These are phyloP conservation scores for Leccinum uliginosum DNA, from an alignment of 768 basidiomycete genomes.

Conservation along the genomic window DNA sequence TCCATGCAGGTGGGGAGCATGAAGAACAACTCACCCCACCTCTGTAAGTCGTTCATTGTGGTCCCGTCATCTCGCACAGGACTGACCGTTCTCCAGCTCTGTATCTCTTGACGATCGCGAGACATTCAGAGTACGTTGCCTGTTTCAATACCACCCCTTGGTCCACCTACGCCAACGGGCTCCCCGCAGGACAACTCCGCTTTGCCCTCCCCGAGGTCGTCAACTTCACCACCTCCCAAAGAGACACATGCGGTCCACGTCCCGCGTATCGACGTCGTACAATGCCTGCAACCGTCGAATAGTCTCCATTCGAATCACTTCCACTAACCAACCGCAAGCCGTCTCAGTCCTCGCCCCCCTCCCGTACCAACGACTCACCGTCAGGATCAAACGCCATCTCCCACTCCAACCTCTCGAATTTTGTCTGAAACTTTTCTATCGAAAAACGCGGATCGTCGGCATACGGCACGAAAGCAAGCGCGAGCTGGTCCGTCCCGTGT, in stretches of 20 bases:
- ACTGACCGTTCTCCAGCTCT: too few species aligned
- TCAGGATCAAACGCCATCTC: slow-evolving; percentile 45
- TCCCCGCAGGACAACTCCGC: slow-evolving; percentile 80
- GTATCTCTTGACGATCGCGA: too few species aligned
- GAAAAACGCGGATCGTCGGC: slow-evolving; percentile 44
- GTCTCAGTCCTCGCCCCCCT: too few species aligned
- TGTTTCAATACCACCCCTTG: slow-evolving; percentile 58
- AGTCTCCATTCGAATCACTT: slow-evolving; percentile 46
- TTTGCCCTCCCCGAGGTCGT: slow-evolving; percentile 58
- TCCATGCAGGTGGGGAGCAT: too few species aligned
- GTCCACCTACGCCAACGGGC: slow-evolving; percentile 61
- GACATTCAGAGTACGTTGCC: slow-evolving; percentile 70
- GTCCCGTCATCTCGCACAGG: too few species aligned
- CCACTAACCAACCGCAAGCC: slow-evolving; percentile 30
- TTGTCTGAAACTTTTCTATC: neutral
- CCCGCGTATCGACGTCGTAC: slow-evolving; percentile 27
- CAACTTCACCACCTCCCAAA: slow-evolving; percentile 47
- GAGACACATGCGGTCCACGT: slow-evolving; percentile 35
- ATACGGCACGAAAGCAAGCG: slow-evolving; percentile 33
- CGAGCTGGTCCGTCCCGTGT: neutral
- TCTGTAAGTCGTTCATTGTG: too few species aligned
- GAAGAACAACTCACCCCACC: too few species aligned
- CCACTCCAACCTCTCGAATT: slow-evolving; percentile 32
- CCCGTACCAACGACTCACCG: slow-evolving; percentile 27
- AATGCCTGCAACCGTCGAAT: slow-evolving; percentile 34